A percentile compares a stretch with the other conserved stretches of the same genome.
phyloP scores from a whole-genome alignment of 2,329 filamentous ascomycete genomes.

The Fusarium austroafricanum region DNA sequence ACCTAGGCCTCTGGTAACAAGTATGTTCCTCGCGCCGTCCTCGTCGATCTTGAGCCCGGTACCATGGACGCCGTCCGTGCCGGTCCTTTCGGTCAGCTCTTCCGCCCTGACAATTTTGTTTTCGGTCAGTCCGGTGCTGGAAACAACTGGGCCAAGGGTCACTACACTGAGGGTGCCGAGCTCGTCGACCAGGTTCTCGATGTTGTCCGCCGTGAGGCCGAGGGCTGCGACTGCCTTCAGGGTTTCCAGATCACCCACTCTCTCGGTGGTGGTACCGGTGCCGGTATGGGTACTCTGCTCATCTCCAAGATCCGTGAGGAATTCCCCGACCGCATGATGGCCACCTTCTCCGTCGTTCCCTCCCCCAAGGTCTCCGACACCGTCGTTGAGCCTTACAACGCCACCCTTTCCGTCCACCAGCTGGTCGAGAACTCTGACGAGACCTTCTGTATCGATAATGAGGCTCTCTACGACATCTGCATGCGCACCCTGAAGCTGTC shows the following conservation, averaged over 20 bases:
- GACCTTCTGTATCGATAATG: slow-evolving; percentile 99
- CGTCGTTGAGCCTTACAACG: slow-evolving; percentile 99
- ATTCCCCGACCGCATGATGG: slow-evolving; percentile 99
- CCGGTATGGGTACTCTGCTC: slow-evolving; percentile 99
- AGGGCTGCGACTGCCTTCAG: slow-evolving; percentile 99
- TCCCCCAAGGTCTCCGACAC: slow-evolving; percentile 99
- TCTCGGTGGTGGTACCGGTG: slow-evolving; percentile 99
- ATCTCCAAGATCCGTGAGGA: slow-evolving; percentile 99
- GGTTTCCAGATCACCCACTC: slow-evolving; percentile 99
- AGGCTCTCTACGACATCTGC: slow-evolving; percentile 99
- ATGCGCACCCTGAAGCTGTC: slow-evolving; percentile 99
- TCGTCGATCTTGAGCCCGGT: slow-evolving; percentile 99
- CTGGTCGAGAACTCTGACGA: slow-evolving; percentile 99
- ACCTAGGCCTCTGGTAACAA: slow-evolving; percentile 92
- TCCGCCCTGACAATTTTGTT: slow-evolving; percentile 99
- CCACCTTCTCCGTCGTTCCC: slow-evolving; percentile 98
- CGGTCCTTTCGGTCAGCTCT: slow-evolving; percentile 97
- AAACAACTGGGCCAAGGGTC: slow-evolving; percentile 99
- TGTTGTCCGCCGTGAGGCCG: slow-evolving; percentile 97
- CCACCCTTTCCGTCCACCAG: slow-evolving; percentile 98
- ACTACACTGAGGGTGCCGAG: slow-evolving; percentile 99
- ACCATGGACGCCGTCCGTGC: slow-evolving; percentile 99
- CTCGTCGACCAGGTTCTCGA: slow-evolving; percentile 98
- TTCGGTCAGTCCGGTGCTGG: slow-evolving; percentile 99
- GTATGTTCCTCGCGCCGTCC: slow-evolving; percentile 98